phyloP scores from a whole-genome alignment of 1,284 basidiomycete species.

The Pseudozyma hubeiensis region DNA sequence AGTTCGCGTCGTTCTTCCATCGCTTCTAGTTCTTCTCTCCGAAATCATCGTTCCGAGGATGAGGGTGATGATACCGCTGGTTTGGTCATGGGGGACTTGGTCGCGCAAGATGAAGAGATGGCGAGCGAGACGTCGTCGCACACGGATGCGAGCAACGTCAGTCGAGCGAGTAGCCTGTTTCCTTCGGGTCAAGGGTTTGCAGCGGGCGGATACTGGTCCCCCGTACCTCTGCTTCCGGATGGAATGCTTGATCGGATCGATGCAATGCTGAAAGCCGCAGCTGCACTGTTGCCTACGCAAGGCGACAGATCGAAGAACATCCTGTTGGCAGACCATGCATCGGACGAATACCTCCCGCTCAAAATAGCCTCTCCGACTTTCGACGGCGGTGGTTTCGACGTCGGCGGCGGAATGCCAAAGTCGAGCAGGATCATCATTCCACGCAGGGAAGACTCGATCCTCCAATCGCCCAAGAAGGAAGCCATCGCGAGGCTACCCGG shows the following conservation, averaged over 20 bases:
- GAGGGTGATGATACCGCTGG: neutral
- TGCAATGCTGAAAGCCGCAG: slow-evolving; percentile 29
- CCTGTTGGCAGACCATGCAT: slow-evolving; percentile 22
- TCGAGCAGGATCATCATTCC: slow-evolving; percentile 34
- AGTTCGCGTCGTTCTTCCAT: slow-evolving; percentile 31
- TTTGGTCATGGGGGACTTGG: neutral
- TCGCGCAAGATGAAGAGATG: slow-evolving; percentile 19
- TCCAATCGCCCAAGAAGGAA: slow-evolving; percentile 15
- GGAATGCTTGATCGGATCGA: slow-evolving; percentile 51
- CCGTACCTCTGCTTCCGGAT: slow-evolving; percentile 57
- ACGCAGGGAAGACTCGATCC: slow-evolving; percentile 27
- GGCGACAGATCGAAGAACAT: slow-evolving; percentile 21
- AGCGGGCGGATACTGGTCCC: slow-evolving; percentile 56
- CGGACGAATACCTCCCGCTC: slow-evolving; percentile 20
- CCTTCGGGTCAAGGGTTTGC: slow-evolving; percentile 57
- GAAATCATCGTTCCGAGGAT: neutral
- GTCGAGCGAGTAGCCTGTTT: slow-evolving; percentile 48
- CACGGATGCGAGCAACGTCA: slow-evolving; percentile 22
- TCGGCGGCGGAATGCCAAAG: slow-evolving; percentile 1
- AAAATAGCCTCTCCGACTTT: neutral
- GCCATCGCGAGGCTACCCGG: neutral
- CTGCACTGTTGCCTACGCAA: slow-evolving; percentile 9
- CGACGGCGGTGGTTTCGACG: neutral
- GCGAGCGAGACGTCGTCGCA: slow-evolving; percentile 24
- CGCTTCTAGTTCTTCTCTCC: slow-evolving; percentile 7